These are phyloP conservation scores for Phytopythium helicoides DNA, from an alignment of 352 stramenopile genomes.

Conservation along the genomic window DNA sequence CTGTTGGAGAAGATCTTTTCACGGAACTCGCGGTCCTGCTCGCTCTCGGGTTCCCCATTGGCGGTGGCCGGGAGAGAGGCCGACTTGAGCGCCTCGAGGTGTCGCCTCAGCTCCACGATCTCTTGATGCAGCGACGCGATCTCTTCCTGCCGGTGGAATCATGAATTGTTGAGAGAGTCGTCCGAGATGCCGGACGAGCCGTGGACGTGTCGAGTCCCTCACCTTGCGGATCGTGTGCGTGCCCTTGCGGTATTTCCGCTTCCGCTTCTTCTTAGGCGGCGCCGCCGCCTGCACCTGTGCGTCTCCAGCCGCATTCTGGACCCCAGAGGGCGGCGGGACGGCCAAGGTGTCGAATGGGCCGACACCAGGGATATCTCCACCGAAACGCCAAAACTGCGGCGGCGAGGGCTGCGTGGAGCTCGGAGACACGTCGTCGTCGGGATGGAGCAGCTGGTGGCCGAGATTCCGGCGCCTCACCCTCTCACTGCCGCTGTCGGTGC, in stretches of 20 bases:
- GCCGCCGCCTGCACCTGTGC: neutral
- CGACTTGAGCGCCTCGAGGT: slow-evolving; percentile 22
- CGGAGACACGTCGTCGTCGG: neutral
- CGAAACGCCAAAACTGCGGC: neutral
- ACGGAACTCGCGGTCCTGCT: slow-evolving; percentile 8
- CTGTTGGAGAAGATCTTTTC: slow-evolving; percentile 16
- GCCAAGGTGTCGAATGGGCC: no score
- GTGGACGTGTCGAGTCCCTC: neutral
- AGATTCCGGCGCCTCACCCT: no score
- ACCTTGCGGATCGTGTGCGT: slow-evolving; percentile 31
- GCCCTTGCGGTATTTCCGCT: slow-evolving; percentile 28
- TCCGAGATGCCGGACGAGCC: neutral
- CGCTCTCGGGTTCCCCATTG: slow-evolving; percentile 11
- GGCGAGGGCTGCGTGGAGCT: neutral
- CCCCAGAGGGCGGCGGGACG: no score
- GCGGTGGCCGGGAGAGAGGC: slow-evolving; percentile 7
- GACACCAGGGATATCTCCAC: neutral
- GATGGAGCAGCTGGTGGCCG: no score
- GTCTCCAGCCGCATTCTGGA: no score
- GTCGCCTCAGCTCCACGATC: slow-evolving; percentile 18
- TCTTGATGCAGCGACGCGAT: slow-evolving; percentile 26
- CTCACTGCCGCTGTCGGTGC: neutral
- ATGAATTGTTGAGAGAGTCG: neutral
- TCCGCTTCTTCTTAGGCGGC: slow-evolving; percentile 15
- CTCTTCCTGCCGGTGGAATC: slow-evolving; percentile 15